A percentile compares a stretch with the other conserved stretches of the same genome.
Evolutionary conservation across 306 rosid species (phyloP).

Genomic region (Corylus heterophylla): DNA sequence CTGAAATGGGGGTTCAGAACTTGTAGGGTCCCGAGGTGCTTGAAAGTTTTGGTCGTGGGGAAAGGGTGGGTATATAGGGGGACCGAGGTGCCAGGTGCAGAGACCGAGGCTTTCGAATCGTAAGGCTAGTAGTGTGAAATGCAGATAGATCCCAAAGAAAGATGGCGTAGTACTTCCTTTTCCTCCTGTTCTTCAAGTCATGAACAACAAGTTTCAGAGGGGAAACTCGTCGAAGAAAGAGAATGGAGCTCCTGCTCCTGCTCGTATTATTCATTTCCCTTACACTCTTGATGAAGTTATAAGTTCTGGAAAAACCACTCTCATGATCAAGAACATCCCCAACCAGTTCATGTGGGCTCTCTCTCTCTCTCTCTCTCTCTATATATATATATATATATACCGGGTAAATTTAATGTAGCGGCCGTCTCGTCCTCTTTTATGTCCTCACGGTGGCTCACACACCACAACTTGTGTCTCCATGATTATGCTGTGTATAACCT

Average conservation of each 20-base stretch:
- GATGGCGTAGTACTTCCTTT: neutral
- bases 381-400: neutral
- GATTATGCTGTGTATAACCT: neutral
- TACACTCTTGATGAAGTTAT: neutral
- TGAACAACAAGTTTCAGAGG: neutral
- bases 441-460: neutral
- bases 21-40: neutral
- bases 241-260: too few species aligned
- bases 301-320: conserved; percentile 8
- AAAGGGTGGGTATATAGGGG: neutral
- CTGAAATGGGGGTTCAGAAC: neutral
- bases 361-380: neutral
- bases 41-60: neutral
- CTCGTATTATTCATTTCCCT: conserved; percentile 13
- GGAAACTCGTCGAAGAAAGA: neutral
- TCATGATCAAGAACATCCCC: conserved; percentile 35
- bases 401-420: neutral
- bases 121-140: neutral
- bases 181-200: neutral
- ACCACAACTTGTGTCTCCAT: neutral
- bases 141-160: neutral
- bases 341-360: conserved; percentile 21
- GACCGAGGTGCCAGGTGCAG: neutral
- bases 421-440: too few species aligned
- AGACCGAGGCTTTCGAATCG: neutral